Evolutionary conservation across 345 rosid species (phyloP).

Genomic region (Litchi chinensis): DNA sequence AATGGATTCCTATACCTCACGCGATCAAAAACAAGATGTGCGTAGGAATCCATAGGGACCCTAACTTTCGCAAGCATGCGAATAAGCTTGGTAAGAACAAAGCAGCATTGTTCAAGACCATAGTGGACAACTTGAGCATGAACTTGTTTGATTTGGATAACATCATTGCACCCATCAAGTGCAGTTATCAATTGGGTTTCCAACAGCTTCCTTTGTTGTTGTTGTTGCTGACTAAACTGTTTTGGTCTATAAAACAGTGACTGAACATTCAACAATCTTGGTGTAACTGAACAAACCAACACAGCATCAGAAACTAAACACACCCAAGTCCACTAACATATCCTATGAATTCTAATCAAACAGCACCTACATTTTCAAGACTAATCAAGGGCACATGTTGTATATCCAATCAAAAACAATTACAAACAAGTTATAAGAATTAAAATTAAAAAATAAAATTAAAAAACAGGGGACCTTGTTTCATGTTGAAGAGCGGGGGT

Average conservation of each 20-base stretch:
- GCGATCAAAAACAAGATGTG: slow-evolving; percentile 53
- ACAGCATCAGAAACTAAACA: no score
- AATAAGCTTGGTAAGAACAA: slow-evolving; percentile 62
- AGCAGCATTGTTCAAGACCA: slow-evolving; percentile 58
- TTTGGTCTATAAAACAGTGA: slow-evolving; percentile 24
- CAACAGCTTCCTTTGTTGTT: slow-evolving; percentile 22
- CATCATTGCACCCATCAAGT: slow-evolving; percentile 46
- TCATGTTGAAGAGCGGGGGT: no score
- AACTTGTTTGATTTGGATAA: slow-evolving; percentile 53
- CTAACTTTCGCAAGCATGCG: slow-evolving; percentile 58
- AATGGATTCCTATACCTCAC: slow-evolving; percentile 65
- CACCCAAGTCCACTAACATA: no score
- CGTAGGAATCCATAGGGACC: slow-evolving; percentile 53
- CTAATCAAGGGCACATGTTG: no score
- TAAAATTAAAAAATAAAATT: no score
- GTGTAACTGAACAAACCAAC: slow-evolving; percentile 7
- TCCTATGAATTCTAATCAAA: no score
- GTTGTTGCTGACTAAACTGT: slow-evolving; percentile 26
- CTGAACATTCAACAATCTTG: slow-evolving; percentile 27
- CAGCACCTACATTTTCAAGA: no score
- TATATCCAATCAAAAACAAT: no score
- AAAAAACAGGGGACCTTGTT: no score
- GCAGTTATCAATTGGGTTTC: slow-evolving; percentile 42
- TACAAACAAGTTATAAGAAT: no score
- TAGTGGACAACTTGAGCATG: slow-evolving; percentile 52